These are phyloP conservation scores for Wickerhamiella qilinensis DNA, from an alignment of 805 yeast species.

Conservation along the genomic window DNA sequence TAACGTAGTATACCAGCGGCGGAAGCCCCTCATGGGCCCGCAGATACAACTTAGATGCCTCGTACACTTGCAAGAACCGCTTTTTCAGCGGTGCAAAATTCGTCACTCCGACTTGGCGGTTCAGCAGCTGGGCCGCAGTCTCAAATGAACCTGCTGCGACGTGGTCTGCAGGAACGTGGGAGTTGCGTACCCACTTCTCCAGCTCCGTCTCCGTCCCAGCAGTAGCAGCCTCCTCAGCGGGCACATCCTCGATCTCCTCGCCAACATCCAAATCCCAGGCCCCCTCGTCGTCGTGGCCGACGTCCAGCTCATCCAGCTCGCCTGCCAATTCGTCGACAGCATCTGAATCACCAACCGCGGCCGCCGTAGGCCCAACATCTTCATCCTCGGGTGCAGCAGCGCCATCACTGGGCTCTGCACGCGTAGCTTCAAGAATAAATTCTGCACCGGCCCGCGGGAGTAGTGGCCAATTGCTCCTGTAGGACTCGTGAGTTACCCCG, in stretches of 20 bases:
- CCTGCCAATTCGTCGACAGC: constrained; percentile 27
- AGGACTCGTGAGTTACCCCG: constrained; percentile 31
- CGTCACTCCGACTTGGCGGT: constrained; percentile 75
- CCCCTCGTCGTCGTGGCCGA: constrained; percentile 32
- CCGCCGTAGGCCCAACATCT: constrained; percentile 9
- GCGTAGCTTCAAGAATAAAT: constrained; percentile 29
- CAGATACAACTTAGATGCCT: constrained; percentile 58
- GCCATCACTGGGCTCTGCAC: constrained; percentile 11
- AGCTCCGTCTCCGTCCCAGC: constrained; percentile 35
- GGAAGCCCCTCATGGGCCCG: constrained; percentile 63
- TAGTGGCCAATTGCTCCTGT: constrained; percentile 62
- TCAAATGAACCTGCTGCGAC: constrained; percentile 95
- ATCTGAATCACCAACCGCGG: constrained; percentile 16
- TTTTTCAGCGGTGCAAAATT: constrained; percentile 76
- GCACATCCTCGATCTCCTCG: constrained; percentile 24
- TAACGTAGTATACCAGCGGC: constrained; percentile 49
- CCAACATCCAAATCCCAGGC: constrained; percentile 39
- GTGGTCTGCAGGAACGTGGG: constrained; percentile 79
- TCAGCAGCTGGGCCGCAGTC: constrained; percentile 82
- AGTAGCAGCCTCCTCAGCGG: constrained; percentile 15
- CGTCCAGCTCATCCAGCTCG: constrained; percentile 29
- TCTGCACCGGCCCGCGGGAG: constrained; percentile 26
- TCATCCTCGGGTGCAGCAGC: constrained; percentile 11
- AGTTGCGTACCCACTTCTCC: constrained; percentile 72
- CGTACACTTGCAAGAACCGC: constrained; percentile 72